Evolutionary conservation across 192 early-diverging fungal species (phyloP).

Genomic region (Gamsiella multidivaricata): DNA sequence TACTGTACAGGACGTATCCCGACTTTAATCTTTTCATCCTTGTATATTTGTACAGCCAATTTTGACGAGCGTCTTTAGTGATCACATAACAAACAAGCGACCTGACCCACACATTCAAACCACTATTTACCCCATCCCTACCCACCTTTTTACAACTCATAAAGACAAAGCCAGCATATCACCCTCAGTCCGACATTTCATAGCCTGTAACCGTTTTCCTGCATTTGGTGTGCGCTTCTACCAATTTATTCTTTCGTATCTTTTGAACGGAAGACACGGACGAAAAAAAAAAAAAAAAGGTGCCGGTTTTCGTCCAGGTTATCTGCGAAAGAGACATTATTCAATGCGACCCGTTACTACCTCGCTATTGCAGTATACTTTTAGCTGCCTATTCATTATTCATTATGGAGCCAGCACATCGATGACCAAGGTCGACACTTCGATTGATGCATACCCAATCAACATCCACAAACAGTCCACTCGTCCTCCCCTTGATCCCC

Average conservation of each 20-base stretch:
- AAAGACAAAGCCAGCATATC: too few relatives aligned
- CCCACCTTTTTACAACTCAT: too few relatives aligned
- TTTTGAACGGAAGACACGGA: background rate
- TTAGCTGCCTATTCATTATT: slow-evolving; percentile 25
- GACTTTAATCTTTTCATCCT: too few relatives aligned
- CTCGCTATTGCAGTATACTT: slow-evolving; percentile 4
- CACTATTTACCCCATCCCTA: background rate
- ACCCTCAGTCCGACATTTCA: background rate
- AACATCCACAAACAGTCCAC: background rate
- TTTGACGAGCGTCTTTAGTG: too few relatives aligned
- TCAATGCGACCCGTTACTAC: slow-evolving; percentile 11
- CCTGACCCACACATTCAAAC: too few relatives aligned
- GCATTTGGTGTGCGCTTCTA: background rate
- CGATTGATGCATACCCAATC: slow-evolving; percentile 33
- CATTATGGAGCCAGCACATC: slow-evolving; percentile 9
- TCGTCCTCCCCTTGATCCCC: background rate
- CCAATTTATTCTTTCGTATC: too few relatives aligned
- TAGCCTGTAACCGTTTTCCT: background rate
- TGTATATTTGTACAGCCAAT: too few relatives aligned
- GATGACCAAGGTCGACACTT: background rate
- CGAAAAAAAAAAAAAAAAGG: background rate
- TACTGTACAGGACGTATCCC: too few relatives aligned
- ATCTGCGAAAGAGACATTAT: background rate
- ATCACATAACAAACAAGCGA: too few relatives aligned
- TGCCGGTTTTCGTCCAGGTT: too few relatives aligned